phyloP scores from a whole-genome alignment of 2,329 filamentous ascomycete genomes.

The Pseudogymnoascus sp. region DNA sequence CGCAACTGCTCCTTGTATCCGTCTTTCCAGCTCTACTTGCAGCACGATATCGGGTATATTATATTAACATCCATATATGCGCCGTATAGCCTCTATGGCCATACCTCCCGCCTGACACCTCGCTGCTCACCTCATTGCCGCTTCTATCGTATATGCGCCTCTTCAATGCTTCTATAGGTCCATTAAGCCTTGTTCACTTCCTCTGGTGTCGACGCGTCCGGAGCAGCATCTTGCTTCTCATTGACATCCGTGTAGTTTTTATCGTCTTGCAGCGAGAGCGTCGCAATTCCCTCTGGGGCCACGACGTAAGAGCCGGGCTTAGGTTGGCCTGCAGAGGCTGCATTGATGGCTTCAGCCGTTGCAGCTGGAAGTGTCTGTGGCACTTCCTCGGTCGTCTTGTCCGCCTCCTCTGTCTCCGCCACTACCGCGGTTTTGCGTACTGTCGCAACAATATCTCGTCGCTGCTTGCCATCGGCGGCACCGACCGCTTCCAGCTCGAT shows the following conservation, averaged over 20 bases:
- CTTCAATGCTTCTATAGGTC: not conserved
- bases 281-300: not conserved
- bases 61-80: constrained; percentile 3
- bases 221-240: not conserved
- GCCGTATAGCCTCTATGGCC: not conserved
- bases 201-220: not conserved
- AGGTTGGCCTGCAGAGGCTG: not conserved
- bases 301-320: constrained; percentile 3
- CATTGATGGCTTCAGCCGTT: not conserved
- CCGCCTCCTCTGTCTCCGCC: not conserved
- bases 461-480: constrained; percentile 39
- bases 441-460: constrained; percentile 45
- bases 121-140: not conserved
- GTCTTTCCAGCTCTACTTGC: not conserved
- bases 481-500: constrained; percentile 49
- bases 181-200: not conserved
- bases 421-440: constrained; percentile 36
- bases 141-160: not conserved
- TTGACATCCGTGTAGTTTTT: constrained; percentile 2
- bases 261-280: constrained; percentile 1
- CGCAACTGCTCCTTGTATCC: not conserved
- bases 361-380: not conserved
- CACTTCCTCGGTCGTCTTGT: not conserved
- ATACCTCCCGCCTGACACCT: not conserved
- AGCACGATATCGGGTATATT: not conserved